Evolutionary conservation across 164 flowering plant genomes (phyloP), one percentile per base, ranked within the genome.

Genomic region (Stephania cephalantha): DNA sequence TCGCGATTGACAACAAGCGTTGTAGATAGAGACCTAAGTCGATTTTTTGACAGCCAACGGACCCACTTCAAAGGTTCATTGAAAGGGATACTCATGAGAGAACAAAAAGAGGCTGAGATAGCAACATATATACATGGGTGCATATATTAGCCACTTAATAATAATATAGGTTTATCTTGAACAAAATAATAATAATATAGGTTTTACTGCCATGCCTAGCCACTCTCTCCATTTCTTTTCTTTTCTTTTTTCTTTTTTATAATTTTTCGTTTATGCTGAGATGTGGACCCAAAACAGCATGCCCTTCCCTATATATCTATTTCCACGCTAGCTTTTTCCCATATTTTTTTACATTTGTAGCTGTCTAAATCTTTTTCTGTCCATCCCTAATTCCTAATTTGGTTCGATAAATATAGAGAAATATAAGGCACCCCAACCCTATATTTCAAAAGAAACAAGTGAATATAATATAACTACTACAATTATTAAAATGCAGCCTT

Each of bases 281-380:
- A 61, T 61, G 66, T 61, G 66, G 66, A 61, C 66, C 66, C 66
- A n/a, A 61, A 61, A 61, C 66, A 3, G 9, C 66, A 61, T 61
- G 18, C 55, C 42, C 3, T 53, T 53, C 17, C 61, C 18, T 11
- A 53, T 52, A 15, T 6, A 9, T 52, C 58, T 52, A 4, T 17
- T 4, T n/a, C 22, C 65, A 12, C 20, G 17, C 22, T 58, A 17
- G 0, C 15, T 58, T 58, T 61, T 61, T 61, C 18, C 66, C 8
- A 35, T 25, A 25, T 25, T 35, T 35, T 35, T 35, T 35, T 35
- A 35, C 4, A 35, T 35, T 35, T 2, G 4, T 35, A 25, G 25
- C 25, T 25, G 25, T 35, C 4, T 0, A 35, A 0, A 35, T 35
- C 42, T 35, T 35, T 35, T 35, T 35, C 42, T 2, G 42, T 35